Percentiles rank a stretch among this genome's conserved stretches.
phyloP scores from a whole-genome alignment of 441 rosid genomes.

The Melastoma candidum region DNA sequence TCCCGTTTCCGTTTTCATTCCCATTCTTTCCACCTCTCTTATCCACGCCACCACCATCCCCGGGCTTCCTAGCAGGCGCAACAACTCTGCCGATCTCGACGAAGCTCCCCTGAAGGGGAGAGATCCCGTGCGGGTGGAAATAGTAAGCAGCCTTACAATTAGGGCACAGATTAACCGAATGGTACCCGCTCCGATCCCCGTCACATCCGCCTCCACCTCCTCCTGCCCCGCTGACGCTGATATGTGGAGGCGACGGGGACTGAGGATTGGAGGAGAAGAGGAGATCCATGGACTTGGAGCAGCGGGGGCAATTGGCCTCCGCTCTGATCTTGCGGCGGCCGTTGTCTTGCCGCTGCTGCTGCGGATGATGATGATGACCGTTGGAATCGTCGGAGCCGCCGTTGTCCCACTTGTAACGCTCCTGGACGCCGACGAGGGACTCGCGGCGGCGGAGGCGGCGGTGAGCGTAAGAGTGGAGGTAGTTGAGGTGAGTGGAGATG shows the following conservation, averaged over 20 bases:
- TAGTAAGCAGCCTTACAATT: slow-evolving; percentile 82
- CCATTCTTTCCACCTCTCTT: slow-evolving; percentile 3
- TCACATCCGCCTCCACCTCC: neutral
- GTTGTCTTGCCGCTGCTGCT: slow-evolving; percentile 7
- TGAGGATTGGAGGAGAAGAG: slow-evolving; percentile 52
- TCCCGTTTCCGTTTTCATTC: neutral
- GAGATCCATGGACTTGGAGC: slow-evolving; percentile 77
- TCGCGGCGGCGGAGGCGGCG: slow-evolving; percentile 25
- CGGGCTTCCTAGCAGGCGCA: slow-evolving; percentile 3
- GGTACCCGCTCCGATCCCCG: slow-evolving; percentile 15
- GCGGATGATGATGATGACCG: slow-evolving; percentile 1
- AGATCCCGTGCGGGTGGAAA: slow-evolving; percentile 47
- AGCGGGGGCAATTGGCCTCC: slow-evolving; percentile 82
- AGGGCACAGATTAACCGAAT: slow-evolving; percentile 81
- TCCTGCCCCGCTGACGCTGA: slow-evolving; percentile 2
- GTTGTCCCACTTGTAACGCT: slow-evolving; percentile 65
- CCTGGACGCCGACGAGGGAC: slow-evolving; percentile 35
- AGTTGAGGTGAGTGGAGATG: slow-evolving; percentile 23
- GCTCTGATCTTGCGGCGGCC: slow-evolving; percentile 59
- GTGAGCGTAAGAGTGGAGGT: slow-evolving; percentile 26
- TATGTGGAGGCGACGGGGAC: slow-evolving; percentile 13
- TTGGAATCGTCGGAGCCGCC: slow-evolving; percentile 27
- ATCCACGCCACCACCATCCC: slow-evolving; percentile 20
- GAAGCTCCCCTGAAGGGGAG: slow-evolving; percentile 83
- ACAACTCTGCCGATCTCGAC: slow-evolving; percentile 59